Conservation (phyloP, 768 basidiomycete species). For the Cubamyces sp. region DNA sequence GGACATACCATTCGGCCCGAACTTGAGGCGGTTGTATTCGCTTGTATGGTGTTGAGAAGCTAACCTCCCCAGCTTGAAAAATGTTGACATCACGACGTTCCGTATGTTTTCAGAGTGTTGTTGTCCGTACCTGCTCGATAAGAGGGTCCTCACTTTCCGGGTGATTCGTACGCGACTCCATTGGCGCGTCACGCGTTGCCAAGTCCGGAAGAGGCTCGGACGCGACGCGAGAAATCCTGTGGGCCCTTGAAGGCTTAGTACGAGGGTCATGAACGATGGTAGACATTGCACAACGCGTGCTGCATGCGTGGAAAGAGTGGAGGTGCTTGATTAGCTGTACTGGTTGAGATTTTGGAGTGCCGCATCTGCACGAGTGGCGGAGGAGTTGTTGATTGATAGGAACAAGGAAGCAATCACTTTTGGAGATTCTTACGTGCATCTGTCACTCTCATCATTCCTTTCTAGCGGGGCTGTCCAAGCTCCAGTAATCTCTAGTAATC, state of each 20-base stretch:
- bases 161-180: not conserved
- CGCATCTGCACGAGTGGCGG: constrained; percentile 6
- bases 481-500: constrained; percentile 9
- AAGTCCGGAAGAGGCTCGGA: constrained; percentile 9
- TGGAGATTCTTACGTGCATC: constrained; percentile 1
- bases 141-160: constrained; percentile 7
- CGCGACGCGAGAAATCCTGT: constrained; percentile 14
- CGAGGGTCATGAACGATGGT: constrained; percentile 2
- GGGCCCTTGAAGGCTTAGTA: not conserved
- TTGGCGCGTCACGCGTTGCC: not conserved
- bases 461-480: not conserved
- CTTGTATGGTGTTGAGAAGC: constrained; percentile 78
- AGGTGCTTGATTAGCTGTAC: not conserved
- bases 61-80: constrained; percentile 51
- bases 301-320: constrained; percentile 1
- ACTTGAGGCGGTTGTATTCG: constrained; percentile 72
- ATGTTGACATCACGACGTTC: not conserved
- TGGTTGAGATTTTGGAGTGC: constrained; percentile 1
- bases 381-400: constrained; percentile 20
- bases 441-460: not conserved
- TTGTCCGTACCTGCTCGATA: constrained; percentile 15
- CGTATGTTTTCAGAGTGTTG: not conserved
- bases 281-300: constrained; percentile 5
- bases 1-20: constrained; percentile 51
- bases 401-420: constrained; percentile 10